phyloP scores from a whole-genome alignment of 2,329 filamentous ascomycete genomes.

The Botrytis tulipae region DNA sequence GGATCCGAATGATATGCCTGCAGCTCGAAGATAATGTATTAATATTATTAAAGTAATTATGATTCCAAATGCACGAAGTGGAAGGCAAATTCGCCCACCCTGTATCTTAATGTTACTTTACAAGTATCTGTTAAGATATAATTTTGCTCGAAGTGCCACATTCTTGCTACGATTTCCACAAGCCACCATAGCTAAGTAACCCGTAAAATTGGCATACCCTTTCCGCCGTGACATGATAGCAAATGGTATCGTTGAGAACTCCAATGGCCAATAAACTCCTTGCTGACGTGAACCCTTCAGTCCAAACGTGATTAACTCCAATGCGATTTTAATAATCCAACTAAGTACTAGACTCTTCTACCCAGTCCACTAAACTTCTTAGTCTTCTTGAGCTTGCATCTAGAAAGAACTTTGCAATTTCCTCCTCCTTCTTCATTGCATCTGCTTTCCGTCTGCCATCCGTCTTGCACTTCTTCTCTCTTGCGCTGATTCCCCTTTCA shows the following conservation, averaged over 20 bases:
- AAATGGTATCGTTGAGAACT: conserved; percentile 18
- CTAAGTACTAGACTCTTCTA: conserved; percentile 20
- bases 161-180: not conserved
- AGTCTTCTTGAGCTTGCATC: conserved; percentile 38
- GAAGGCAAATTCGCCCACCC: not conserved
- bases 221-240: not conserved
- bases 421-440: conserved; percentile 33
- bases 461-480: conserved; percentile 46
- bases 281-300: not conserved
- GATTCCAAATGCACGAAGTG: not conserved
- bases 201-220: not conserved
- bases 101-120: not conserved
- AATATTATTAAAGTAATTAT: not conserved
- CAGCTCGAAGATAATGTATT: not conserved
- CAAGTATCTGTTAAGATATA: not conserved
- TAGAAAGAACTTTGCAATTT: conserved; percentile 30
- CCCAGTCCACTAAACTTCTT: conserved; percentile 33
- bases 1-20: conserved; percentile 20
- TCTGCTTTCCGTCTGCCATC: conserved; percentile 44
- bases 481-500: conserved; percentile 51
- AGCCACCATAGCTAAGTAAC: not conserved
- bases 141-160: not conserved
- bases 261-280: not conserved
- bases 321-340: not conserved
- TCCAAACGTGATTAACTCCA: not conserved